These are phyloP conservation scores for Pisolithus tinctorius DNA, from an alignment of 768 basidiomycete species.

Conservation along the genomic window DNA sequence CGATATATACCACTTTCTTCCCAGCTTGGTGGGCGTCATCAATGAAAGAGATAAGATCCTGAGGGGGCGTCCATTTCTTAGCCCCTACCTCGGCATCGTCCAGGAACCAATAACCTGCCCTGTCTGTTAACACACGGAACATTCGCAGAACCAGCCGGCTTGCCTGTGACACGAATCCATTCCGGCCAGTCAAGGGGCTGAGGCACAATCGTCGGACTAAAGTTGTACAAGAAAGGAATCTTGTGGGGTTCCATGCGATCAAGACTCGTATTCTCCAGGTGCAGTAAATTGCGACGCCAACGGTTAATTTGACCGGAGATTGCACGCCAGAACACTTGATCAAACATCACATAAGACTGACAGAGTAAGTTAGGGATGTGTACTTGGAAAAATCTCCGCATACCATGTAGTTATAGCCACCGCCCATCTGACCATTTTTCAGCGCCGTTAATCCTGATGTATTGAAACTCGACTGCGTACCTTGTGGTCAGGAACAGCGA, in stretches of 20 bases:
- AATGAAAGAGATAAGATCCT: slow-evolving; percentile 77
- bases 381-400: slow-evolving; percentile 9
- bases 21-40: slow-evolving; percentile 62
- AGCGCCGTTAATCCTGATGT: slow-evolving; percentile 7
- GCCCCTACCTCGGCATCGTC: slow-evolving; percentile 85
- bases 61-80: slow-evolving; percentile 85
- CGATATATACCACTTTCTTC: slow-evolving; percentile 95
- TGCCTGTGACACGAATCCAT: slow-evolving; percentile 93
- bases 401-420: slow-evolving; percentile 98
- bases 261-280: slow-evolving; percentile 73
- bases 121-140: slow-evolving; percentile 4
- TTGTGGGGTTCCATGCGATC: slow-evolving; percentile 98
- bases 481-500: slow-evolving; percentile 95
- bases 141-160: slow-evolving; percentile 6
- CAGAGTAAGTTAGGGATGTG: slow-evolving; percentile 1
- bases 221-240: slow-evolving; percentile 97
- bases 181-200: slow-evolving; percentile 98
- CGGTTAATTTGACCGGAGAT: slow-evolving; percentile 92
- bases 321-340: slow-evolving; percentile 96
- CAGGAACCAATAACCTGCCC: slow-evolving; percentile 91
- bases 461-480: slow-evolving; percentile 30
- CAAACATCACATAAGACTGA: slow-evolving; percentile 93
- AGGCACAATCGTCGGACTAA: slow-evolving; percentile 85
- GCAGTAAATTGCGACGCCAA: slow-evolving; percentile 77
- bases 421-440: slow-evolving; percentile 68